Evolutionary conservation across 768 basidiomycete species (phyloP).

Genomic region (Lentinula sp.): DNA sequence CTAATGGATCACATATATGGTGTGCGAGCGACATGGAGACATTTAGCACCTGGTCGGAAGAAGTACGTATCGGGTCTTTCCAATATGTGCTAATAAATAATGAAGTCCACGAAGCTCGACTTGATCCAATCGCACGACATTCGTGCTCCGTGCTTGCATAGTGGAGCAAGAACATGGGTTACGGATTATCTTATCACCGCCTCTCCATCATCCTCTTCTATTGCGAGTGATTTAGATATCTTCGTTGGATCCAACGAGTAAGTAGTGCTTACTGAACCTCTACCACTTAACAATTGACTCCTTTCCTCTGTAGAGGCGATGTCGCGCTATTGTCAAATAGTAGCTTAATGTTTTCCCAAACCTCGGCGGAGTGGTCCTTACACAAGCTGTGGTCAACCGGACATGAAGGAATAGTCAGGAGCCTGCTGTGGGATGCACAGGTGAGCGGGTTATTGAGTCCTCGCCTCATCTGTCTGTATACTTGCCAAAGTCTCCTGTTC

Average conservation of each 20-base stretch:
- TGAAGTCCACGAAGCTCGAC: constrained; percentile 44
- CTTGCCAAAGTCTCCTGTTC: background rate
- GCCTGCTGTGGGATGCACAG: constrained; percentile 49
- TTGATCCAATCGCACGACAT: constrained; percentile 52
- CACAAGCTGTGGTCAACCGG: constrained; percentile 47
- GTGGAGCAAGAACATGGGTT: constrained; percentile 56
- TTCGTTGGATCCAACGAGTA: constrained; percentile 77
- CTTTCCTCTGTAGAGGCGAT: constrained; percentile 40
- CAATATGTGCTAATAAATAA: background rate
- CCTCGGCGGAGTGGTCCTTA: constrained; percentile 40
- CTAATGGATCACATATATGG: constrained; percentile 47
- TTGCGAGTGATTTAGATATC: constrained; percentile 36
- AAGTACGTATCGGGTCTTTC: constrained; percentile 33
- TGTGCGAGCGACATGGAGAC: constrained; percentile 94
- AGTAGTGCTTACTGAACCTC: constrained; percentile 13
- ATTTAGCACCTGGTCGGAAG: constrained; percentile 75
- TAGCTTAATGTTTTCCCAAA: constrained; percentile 22
- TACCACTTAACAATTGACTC: background rate
- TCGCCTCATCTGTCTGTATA: background rate
- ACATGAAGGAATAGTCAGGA: constrained; percentile 52
- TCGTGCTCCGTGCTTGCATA: constrained; percentile 57
- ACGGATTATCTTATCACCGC: constrained; percentile 69
- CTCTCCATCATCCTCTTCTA: constrained; percentile 17
- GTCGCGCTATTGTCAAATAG: constrained; percentile 45
- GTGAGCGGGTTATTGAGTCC: constrained; percentile 20